These are phyloP conservation scores for Botrytis byssoidea DNA, from an alignment of 2,329 filamentous ascomycete species.

Conservation along the genomic window DNA sequence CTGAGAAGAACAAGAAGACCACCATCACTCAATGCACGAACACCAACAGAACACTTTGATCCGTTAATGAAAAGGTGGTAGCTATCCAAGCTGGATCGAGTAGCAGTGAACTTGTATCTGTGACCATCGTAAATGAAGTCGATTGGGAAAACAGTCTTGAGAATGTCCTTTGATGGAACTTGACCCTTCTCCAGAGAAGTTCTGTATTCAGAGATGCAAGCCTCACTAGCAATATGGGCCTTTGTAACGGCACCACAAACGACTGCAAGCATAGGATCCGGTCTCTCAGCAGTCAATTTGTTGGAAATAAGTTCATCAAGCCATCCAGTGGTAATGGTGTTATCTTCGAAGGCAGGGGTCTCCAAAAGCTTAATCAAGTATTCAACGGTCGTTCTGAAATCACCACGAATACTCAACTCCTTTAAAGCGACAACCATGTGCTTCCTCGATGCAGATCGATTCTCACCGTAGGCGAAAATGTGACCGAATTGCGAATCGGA, in stretches of 20 bases:
- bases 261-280: conserved; percentile 89
- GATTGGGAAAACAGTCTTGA: conserved; percentile 96
- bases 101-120: conserved; percentile 98
- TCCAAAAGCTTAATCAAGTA: conserved; percentile 98
- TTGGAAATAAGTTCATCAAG: conserved; percentile 98
- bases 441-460: conserved; percentile 90
- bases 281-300: conserved; percentile 92
- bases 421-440: conserved; percentile 99
- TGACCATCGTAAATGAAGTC: conserved; percentile 98
- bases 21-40: conserved; percentile 89
- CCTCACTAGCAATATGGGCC: conserved; percentile 91
- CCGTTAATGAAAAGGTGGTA: conserved; percentile 99
- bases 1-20: conserved; percentile 87
- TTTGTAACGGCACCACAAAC: conserved; percentile 94
- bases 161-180: conserved; percentile 90
- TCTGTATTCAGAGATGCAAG: conserved; percentile 82
- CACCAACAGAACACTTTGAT: conserved; percentile 90
- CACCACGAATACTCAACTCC: conserved; percentile 98
- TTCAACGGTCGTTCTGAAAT: conserved; percentile 97
- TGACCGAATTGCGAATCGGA: conserved; percentile 99
- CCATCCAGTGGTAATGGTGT: conserved; percentile 99
- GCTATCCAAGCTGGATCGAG: conserved; percentile 85
- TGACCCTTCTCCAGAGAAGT: conserved; percentile 93
- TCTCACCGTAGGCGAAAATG: conserved; percentile 99
- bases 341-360: conserved; percentile 96